Base-by-base conservation (phyloP, 192 early-diverging fungal genomes). In the Entomortierella lignicola region DNA sequence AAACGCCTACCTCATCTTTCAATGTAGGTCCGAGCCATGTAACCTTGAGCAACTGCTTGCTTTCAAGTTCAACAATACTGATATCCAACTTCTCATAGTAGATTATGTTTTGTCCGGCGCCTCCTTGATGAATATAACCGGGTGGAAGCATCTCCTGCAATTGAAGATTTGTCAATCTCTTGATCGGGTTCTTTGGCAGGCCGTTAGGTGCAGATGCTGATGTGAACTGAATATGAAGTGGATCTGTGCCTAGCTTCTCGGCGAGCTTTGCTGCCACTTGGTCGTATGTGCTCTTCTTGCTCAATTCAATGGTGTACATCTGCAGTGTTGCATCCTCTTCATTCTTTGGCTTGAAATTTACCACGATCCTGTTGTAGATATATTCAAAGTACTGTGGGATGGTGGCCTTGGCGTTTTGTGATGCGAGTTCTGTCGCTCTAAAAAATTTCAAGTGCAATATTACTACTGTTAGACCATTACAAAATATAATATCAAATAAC, bases 11-110 rank as follows among this genome's bases (percentile, higher is more conserved):
- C 82, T 90, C 86, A 23, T 96, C 93, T 60, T 90, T 90, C 61
- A 91, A 80, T 32, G 80, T 83, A 11, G 84, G 82, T 47, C 92
- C 91, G 18, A 95, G 85, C 71, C 83, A 93, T n/a, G 71, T 85
- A 12, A 97, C 85, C 47, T 91, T 92, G 6, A 97, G 57, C 50
- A 69, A 80, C 48, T 89, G 87, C 72, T 96, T 96, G 50, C 69
- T 90, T 56, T 98, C 96, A 29, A 98, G 81, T 82, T 99, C 95
- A 20, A 84, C 72, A n/a, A 98, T 84, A 47, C 89, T 85, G 21
- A 96, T 86, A 37, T 96, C 93, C 53, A 98, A 61, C 47, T 94
- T 85, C 74, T 99, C 97, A 72, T 97, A 99, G 59, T 85, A 88
- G n/a, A 99, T 60, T 1, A 69, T 48, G 25, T 69, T 59, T 7